Evolutionary conservation across 148 eudicot species (phyloP), one percentile per base, ranked within the genome.

Genomic region (Agrostemma githago): DNA sequence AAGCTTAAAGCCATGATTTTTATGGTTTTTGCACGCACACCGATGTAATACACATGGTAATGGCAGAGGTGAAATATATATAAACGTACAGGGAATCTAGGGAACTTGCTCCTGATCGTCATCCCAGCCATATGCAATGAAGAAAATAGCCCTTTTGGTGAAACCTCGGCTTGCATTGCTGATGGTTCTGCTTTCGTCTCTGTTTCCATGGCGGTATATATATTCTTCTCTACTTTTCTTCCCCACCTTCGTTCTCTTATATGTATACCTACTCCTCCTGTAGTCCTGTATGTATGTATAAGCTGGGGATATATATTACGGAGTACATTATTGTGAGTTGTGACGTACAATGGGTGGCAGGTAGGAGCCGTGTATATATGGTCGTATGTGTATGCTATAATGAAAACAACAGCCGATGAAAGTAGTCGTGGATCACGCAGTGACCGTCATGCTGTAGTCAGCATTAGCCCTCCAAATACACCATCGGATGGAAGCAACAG

Each of bases 51-150:
- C 16, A 51, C 11, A 8, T 9, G 54, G 15, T 51, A 51, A 51
- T 11, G 15, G 34, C 34, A 26, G 34, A 26, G 34, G 34, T 26
- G 65, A 20, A 63, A 7, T 38, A 19, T 8, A 65, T 15, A 37
- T 72, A 66, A 68, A 72, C n/a, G n/a, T n/a, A n/a, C 83, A 89
- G 90, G 93, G 21, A 89, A 87, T 78, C 74, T 89, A 76, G 91
- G 89, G 42, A 89, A 85, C 79, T 73, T 87, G 82, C 83, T 82
- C 20, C 81, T 89, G 16, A 87, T 89, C 7, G 81, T 89, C 21
- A 80, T 89, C 72, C 93, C 93, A 51, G 89, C 90, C 11, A 83
- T 89, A 20, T 89, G 91, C 75, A 69, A 74, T n/a, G 88, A 89
- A 70, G 54, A 73, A 10, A 76, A 82, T 8, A 89, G 74, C 17